phyloP scores from a whole-genome alignment of 371 early-diverging fungal genomes.

The Syncephalis fuscata region DNA sequence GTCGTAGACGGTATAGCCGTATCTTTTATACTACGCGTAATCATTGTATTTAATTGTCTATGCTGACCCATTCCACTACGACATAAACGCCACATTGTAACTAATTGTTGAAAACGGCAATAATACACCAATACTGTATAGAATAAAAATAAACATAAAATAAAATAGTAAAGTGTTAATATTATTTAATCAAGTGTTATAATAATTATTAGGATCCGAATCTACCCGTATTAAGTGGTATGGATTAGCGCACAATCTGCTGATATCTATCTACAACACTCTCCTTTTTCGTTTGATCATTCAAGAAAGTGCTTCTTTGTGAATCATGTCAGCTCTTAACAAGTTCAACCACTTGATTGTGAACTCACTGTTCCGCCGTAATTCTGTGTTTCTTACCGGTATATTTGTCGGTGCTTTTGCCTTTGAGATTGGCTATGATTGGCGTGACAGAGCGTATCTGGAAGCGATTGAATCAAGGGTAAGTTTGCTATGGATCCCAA shows the following conservation, averaged over 20 bases:
- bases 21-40: too few relatives aligned
- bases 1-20: neutral
- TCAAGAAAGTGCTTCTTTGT: neutral
- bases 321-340: constrained; percentile 8
- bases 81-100: too few relatives aligned
- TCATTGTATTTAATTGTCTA: too few relatives aligned
- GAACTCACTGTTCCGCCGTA: constrained; percentile 50
- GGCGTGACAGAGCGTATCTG: constrained; percentile 42
- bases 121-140: too few relatives aligned
- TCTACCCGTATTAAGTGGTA: neutral
- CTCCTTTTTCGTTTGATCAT: neutral
- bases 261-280: too few relatives aligned
- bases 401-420: constrained; percentile 64
- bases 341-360: constrained; percentile 28
- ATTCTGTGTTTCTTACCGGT: constrained; percentile 49
- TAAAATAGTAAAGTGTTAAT: too few relatives aligned
- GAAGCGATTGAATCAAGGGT: constrained; percentile 76
- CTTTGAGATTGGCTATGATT: constrained; percentile 64
- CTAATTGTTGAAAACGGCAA: too few relatives aligned
- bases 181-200: neutral
- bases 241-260: too few relatives aligned
- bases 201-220: neutral
- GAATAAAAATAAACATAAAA: too few relatives aligned
- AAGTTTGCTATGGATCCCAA: constrained; percentile 29
- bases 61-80: too few relatives aligned